Percentiles rank a stretch among this genome's conserved stretches.
These are phyloP conservation scores for Trichoderma asperellum DNA, from an alignment of 2,329 filamentous ascomycete species.

Conservation along the genomic window DNA sequence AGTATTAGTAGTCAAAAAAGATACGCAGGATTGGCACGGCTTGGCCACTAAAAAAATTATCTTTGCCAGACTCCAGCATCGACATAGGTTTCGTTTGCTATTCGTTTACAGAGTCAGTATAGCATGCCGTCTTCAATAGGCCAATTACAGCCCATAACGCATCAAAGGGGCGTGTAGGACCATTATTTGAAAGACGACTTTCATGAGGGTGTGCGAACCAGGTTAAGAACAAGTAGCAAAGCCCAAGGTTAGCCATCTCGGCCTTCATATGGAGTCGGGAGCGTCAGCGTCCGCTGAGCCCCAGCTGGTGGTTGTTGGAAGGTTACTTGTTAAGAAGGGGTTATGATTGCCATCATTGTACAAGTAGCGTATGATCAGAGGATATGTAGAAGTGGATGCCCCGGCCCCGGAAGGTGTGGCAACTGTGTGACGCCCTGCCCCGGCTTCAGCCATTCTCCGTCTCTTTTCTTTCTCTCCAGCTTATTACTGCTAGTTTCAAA, in stretches of 20 bases:
- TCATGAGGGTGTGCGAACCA: constrained; percentile 9
- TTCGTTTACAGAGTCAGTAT: background rate
- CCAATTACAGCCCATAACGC: constrained; percentile 7
- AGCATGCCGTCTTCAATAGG: background rate
- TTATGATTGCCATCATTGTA: background rate
- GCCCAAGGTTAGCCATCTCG: constrained; percentile 9
- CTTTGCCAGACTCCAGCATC: background rate
- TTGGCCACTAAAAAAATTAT: background rate
- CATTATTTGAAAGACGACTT: background rate
- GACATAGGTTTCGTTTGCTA: background rate
- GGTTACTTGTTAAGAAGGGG: constrained; percentile 3
- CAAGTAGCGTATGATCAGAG: constrained; percentile 8
- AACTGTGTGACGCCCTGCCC: constrained; percentile 16
- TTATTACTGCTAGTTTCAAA: constrained; percentile 8
- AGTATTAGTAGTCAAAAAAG: background rate
- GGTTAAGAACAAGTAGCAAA: background rate
- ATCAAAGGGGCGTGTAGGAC: constrained; percentile 4
- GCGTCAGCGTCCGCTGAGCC: background rate
- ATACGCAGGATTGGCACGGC: background rate
- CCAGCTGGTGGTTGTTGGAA: background rate
- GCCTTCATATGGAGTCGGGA: background rate
- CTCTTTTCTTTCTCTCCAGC: background rate
- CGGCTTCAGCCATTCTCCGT: constrained; percentile 3
- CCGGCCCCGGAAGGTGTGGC: constrained; percentile 11
- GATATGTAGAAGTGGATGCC: background rate